Percentiles rank a stretch among this genome's conserved stretches.
Conservation (phyloP, 495 filamentous ascomycete species). For the Amphirosellinia nigrospora region DNA sequence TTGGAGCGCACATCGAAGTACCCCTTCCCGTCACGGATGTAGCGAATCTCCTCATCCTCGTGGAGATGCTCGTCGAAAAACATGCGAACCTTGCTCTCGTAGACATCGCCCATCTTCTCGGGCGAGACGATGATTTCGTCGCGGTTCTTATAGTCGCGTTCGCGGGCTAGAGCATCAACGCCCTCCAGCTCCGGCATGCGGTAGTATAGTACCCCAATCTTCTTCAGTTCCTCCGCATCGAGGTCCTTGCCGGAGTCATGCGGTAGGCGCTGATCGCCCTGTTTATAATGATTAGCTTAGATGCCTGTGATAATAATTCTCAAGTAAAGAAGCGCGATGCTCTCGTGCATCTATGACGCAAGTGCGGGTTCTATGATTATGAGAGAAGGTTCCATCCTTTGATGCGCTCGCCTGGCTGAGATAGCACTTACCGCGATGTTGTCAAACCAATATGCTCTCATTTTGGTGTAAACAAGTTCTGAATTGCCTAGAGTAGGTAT, state of each 20-base stretch:
- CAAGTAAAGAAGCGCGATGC: background rate
- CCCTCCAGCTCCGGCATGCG: conserved; percentile 64
- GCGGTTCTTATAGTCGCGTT: conserved; percentile 90
- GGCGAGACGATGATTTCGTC: conserved; percentile 93
- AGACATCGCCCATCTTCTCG: conserved; percentile 79
- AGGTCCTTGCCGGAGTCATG: conserved; percentile 82
- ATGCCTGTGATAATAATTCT: background rate
- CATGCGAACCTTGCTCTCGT: conserved; percentile 88
- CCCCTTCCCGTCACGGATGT: conserved; percentile 85
- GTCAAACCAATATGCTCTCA: conserved; percentile 87
- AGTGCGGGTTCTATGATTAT: background rate
- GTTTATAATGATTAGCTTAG: conserved; percentile 5
- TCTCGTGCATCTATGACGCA: background rate
- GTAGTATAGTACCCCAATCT: conserved; percentile 80
- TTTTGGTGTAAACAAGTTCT: conserved; percentile 43
- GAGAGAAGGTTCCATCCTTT: background rate
- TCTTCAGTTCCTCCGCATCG: conserved; percentile 63
- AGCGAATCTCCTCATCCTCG: conserved; percentile 99
- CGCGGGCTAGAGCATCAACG: conserved; percentile 73
- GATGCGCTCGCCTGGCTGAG: background rate
- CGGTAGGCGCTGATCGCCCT: conserved; percentile 91
- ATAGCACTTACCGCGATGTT: conserved; percentile 68
- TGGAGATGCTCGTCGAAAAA: conserved; percentile 98
- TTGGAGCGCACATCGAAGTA: conserved; percentile 90
- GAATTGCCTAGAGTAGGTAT: background rate